Base-by-base conservation (phyloP, 169 alveolate genomes). In the Plasmodium cynomolgi region DNA sequence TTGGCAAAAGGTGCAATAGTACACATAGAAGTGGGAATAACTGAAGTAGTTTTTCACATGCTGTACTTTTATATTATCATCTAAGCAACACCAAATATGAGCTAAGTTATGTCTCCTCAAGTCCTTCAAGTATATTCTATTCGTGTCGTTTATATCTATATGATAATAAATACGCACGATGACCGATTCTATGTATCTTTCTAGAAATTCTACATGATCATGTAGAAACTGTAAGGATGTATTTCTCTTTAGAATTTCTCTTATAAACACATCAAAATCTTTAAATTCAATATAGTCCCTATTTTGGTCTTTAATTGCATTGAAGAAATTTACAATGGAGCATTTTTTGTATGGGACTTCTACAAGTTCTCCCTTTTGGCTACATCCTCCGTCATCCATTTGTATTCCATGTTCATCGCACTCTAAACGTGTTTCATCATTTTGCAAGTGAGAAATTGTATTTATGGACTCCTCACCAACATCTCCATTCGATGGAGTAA, bases 1-100 rank as follows among this genome's bases (percentile, higher is more conserved):
- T 31, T 90, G 94, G 73, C 94, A 90, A 23, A 90, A 90, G n/a
- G 94, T 90, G 73, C 91, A 74, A 68, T 90, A 90, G 50, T 90
- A 90, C 26, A 90, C 94, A 80, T 90, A 90, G 83, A 90, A 90
- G 34, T 90, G 94, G n/a, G 94, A 90, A 80, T 90, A 90, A 58
- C 91, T 90, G 44, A 90, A 90, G 50, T 90, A 90, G 7, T 90
- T 26, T 81, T 50, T 79, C 23, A 90, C 54, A 47, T 90, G 81
- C 37, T 90, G 94, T 7, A 90, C 94, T 62, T 81, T 79, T 80
- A 90, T 72, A 13, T 85, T 37, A 37, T 90, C 94, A 80, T 90
- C 94, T 41, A 90, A 29, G 74, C 56, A 90, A 20, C 94, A 90
- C 94, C 94, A 90, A 20, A 90, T 71, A 68, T 90, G 94, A 80